Evolutionary conservation across 2,329 filamentous ascomycete species (phyloP), one percentile per base, ranked within the genome.

Genomic region (Verticillium albo-atrum): DNA sequence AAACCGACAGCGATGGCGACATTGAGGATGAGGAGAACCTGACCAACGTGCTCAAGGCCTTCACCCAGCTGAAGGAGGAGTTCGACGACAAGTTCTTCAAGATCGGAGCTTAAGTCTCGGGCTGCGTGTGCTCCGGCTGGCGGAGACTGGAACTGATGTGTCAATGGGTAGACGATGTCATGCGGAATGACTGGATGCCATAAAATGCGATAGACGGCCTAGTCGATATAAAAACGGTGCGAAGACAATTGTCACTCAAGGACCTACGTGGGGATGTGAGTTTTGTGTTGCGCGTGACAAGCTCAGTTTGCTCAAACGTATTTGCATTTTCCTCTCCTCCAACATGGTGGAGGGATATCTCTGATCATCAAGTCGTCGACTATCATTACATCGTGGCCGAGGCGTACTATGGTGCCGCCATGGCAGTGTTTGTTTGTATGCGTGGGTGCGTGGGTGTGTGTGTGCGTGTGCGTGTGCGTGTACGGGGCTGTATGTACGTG

Each of bases 61-160:
- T 89, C 67, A 77, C 75, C 61, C 71, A 78, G 65, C 68, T 90
- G 63, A 81, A 82, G 67, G 74, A 75, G 28, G 82, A 85, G 59
- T 90, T 89, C 69, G 82, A 88, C 63, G 76, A 78, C 52, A 90
- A 88, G 74, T 89, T 90, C 72, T 77, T 69, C 67, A 81, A 80
- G 66, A 80, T 82, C 67, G 87, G 84, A 82, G 82, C 85, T 69
- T 88, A 72, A 70, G 54, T 6, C n/a, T 12, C 3, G 20, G 7
- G n/a, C n/a, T n/a, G n/a, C 9, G 42, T 9, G 42, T 10, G 20
- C 42, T 50, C 42, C n/a, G 7, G 42, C n/a, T 20, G 10, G n/a
- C 10, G n/a, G 20, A 10, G 37, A 7, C n/a, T 23, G 37, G 9
- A 10, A 23, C 9, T 9, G 37, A 9, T 5, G 14, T 23, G 42